Conservation (phyloP, 768 basidiomycete species). For the Agrocybe praecox region DNA sequence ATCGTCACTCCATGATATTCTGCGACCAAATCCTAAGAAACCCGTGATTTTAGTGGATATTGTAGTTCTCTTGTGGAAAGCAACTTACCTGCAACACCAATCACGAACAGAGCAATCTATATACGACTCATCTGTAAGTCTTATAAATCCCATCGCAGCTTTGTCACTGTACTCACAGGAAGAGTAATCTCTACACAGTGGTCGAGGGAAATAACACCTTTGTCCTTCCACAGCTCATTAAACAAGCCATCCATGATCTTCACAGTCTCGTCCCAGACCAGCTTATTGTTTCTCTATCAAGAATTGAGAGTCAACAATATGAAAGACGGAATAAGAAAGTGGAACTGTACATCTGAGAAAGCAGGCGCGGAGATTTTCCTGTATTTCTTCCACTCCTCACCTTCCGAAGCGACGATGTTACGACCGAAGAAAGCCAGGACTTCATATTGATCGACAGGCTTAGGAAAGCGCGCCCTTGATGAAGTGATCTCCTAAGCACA, state of each 20-base stretch:
- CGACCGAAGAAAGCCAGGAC: constrained; percentile 50
- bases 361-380: constrained; percentile 61
- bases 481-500: constrained; percentile 20
- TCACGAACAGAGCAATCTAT: constrained; percentile 7
- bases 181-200: constrained; percentile 8
- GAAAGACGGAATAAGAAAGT: not conserved
- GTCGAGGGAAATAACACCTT: constrained; percentile 31
- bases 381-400: constrained; percentile 64
- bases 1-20: constrained; percentile 44
- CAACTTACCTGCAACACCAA: constrained; percentile 6
- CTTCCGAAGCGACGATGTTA: constrained; percentile 65
- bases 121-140: not conserved
- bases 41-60: not conserved
- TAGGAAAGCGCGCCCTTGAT: constrained; percentile 14
- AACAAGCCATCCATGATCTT: constrained; percentile 42
- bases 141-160: too few relatives aligned
- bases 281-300: constrained; percentile 40
- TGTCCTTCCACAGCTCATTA: constrained; percentile 45
- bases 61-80: not conserved
- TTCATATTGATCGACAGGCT: constrained; percentile 13
- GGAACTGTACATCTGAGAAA: constrained; percentile 54
- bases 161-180: constrained; percentile 1
- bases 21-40: constrained; percentile 44
- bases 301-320: not conserved
- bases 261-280: constrained; percentile 51